A percentile compares a stretch with the other conserved stretches of the same genome.
Conservation (phyloP, 1,284 basidiomycete genomes). For the Mycena citricolor region DNA sequence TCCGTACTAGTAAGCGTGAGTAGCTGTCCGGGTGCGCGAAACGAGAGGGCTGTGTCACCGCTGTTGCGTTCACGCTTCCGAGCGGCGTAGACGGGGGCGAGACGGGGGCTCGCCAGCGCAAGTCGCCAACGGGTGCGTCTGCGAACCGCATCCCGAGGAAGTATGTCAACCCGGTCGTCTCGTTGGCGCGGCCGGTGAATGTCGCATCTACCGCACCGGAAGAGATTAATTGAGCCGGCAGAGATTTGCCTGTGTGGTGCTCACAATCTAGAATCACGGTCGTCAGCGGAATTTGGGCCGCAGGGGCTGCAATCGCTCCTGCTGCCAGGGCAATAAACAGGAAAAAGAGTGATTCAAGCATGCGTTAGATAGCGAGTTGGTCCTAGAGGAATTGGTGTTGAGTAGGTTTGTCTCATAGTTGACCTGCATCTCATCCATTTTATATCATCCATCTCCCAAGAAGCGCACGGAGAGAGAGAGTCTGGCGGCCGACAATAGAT, state of each 20-base stretch:
- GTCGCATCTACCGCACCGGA: conserved; percentile 32
- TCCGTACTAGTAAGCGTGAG: conserved; percentile 28
- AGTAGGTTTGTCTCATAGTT: no score
- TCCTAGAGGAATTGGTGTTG: no score
- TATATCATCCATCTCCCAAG: no score
- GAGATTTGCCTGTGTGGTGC: not conserved
- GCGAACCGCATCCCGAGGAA: conserved; percentile 38
- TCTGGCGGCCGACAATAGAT: no score
- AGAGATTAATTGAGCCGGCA: no score
- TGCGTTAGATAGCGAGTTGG: no score
- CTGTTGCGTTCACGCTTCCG: conserved; percentile 35
- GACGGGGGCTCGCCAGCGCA: conserved; percentile 38
- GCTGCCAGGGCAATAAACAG: no score
- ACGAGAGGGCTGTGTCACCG: conserved; percentile 24
- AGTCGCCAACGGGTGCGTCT: conserved; percentile 35
- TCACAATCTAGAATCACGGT: conserved; percentile 20
- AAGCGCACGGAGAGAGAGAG: no score
- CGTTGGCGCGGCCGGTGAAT: conserved; percentile 32
- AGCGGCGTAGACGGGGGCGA: conserved; percentile 34
- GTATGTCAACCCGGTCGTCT: conserved; percentile 30
- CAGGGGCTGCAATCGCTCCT: no score
- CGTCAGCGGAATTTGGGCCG: conserved; percentile 15
- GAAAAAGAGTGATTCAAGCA: no score
- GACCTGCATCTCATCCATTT: no score
- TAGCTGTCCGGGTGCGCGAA: not conserved